Evolutionary conservation across 2,329 filamentous ascomycete genomes (phyloP).

Genomic region (Colletotrichum sp.): DNA sequence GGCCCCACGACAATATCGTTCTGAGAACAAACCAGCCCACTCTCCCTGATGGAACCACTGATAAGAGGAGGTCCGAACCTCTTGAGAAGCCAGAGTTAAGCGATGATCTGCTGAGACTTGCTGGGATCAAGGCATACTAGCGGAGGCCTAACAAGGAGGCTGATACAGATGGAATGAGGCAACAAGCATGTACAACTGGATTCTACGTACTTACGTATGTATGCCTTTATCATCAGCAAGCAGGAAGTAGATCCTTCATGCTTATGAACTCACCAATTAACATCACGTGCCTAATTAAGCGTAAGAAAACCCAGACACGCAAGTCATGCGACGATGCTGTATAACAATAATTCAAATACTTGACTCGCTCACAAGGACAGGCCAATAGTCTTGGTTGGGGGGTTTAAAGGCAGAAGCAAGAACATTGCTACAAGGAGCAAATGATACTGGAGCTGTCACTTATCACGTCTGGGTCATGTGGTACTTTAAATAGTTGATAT

Average conservation of each 20-base stretch:
- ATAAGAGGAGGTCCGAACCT: neutral
- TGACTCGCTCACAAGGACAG: neutral
- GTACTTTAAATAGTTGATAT: neutral
- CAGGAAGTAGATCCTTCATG: neutral
- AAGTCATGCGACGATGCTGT: neutral
- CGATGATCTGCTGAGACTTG: neutral
- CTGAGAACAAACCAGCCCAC: conserved; percentile 24
- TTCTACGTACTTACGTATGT: neutral
- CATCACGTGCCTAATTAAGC: neutral
- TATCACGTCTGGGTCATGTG: neutral
- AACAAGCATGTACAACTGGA: neutral
- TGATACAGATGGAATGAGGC: neutral
- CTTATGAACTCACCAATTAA: neutral
- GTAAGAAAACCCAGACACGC: neutral
- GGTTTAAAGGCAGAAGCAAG: too few species aligned
- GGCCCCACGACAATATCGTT: conserved; percentile 41
- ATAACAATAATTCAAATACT: neutral
- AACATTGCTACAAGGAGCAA: neutral
- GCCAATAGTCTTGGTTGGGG: too few species aligned
- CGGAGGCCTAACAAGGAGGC: neutral
- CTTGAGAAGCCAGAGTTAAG: neutral
- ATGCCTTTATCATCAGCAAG: neutral
- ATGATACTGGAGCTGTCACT: neutral
- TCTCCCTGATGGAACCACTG: conserved; percentile 23
- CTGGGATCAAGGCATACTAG: neutral